Base-by-base conservation (phyloP, 768 basidiomycete species). In the Panellus pusillus region DNA sequence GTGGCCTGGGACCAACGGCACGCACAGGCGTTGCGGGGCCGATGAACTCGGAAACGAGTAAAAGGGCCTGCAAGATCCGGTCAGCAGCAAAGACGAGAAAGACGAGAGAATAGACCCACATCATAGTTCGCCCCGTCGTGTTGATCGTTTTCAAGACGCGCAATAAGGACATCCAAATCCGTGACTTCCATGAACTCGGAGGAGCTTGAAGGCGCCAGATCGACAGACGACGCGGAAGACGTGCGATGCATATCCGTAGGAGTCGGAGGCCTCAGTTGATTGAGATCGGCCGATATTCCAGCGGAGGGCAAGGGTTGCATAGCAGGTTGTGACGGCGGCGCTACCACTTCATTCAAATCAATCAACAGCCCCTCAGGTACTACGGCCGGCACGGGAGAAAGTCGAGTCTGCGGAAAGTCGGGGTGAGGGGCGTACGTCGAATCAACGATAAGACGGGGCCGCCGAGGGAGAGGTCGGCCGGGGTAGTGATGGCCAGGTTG, bases 131-230 rank as follows among this genome's bases (percentile, higher is more conserved):
- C 63, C 15, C 82, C 82, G 58, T 80, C 75, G 43, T 63, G 68
- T 6, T 61, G 65, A 32, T 74, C 72, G 17, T 77, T 75, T 18
- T 79, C 77, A n/a, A 88, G 64, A 18, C 76, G 74, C 20, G 85
- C 77, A 14, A 84, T 75, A 19, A 89, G 70, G 11, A 85, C 67
- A 63, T 85, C 85, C 46, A 91, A 72, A 62, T 89, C 87, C 15
- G 86, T 84, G 53, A 78, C 67, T 32, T 80, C 71, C 17, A 70
- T 63, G 37, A 66, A 68, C 17, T 52, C 60, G 24, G 49, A 48
- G 50, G 57, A n/a, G 50, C 14, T 27, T 18, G 44, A n/a, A 20
- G 54, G 38, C 14, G 58, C 44, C n/a, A 62, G 51, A 13, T 52
- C 39, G 27, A 54, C 40, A 17, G 46, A 54, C n/a, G 51, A 54